Conservation (phyloP, 768 basidiomycete species). For the Mycena pura region DNA sequence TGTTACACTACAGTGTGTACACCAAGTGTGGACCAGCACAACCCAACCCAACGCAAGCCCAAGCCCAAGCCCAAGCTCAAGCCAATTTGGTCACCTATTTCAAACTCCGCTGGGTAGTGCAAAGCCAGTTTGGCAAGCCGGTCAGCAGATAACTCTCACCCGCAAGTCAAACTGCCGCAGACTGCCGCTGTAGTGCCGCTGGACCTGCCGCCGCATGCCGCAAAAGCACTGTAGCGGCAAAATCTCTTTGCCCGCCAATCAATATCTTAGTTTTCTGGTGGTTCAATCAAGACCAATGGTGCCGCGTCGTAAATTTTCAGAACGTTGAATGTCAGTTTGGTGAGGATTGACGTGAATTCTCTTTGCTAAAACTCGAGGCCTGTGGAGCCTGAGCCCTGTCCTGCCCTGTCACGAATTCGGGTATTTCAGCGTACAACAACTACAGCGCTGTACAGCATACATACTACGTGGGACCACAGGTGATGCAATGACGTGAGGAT, state of each 20-base stretch:
- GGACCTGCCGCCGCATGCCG: background rate
- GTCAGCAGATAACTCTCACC: no score
- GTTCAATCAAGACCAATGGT: background rate
- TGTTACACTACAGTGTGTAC: no score
- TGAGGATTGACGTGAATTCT: conserved; percentile 6
- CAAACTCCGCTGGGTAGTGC: no score
- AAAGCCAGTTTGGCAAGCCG: no score
- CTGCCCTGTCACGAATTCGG: conserved; percentile 8
- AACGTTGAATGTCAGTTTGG: conserved; percentile 4
- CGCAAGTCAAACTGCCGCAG: conserved; percentile 1
- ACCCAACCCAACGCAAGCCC: no score
- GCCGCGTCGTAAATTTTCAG: conserved; percentile 9
- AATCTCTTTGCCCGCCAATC: background rate
- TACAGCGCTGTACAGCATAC: no score
- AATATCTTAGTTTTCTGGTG: background rate
- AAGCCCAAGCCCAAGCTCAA: no score
- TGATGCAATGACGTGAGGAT: conserved; percentile 8
- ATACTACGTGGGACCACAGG: conserved; percentile 8
- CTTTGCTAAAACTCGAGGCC: conserved; percentile 8
- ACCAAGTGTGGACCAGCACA: no score
- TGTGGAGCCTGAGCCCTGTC: conserved; percentile 9
- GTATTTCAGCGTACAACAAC: conserved; percentile 10
- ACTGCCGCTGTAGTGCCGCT: conserved; percentile 6
- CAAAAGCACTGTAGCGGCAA: background rate
- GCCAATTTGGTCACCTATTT: no score